Conservation (phyloP, 331 rosid species). For the Acacia pycnantha region DNA sequence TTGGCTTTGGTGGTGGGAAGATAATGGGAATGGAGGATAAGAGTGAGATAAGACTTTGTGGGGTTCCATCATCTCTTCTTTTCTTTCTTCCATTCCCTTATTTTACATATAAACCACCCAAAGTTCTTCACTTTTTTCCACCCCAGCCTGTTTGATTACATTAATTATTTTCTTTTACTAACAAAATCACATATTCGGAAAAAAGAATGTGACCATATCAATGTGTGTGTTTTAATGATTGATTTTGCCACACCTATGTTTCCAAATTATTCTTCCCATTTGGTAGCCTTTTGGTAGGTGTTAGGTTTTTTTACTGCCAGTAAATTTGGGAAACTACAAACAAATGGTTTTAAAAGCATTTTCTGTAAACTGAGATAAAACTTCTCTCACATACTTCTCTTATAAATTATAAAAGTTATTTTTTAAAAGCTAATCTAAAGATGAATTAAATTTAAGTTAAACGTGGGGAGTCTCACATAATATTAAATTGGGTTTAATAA, state of each 20-base stretch:
- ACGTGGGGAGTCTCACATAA: fast-evolving
- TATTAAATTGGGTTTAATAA: too few relatives aligned
- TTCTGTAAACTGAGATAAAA: too few relatives aligned
- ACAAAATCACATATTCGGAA: not conserved
- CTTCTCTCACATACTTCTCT: too few relatives aligned
- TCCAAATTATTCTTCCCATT: not conserved
- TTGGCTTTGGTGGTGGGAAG: constrained; percentile 24
- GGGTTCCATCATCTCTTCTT: constrained; percentile 18
- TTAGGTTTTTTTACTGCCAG: not conserved
- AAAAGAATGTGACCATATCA: not conserved
- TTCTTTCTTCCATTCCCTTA: not conserved
- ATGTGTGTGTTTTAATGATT: not conserved
- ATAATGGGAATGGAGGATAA: constrained; percentile 24
- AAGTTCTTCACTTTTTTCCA: not conserved
- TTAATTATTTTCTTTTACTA: not conserved
- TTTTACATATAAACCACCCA: constrained; percentile 14
- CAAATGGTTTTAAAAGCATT: too few relatives aligned
- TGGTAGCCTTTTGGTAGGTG: not conserved
- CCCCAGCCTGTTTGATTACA: not conserved
- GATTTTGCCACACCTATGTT: not conserved
- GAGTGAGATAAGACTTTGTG: constrained; percentile 26
- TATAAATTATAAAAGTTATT: too few relatives aligned
- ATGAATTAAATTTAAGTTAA: too few relatives aligned
- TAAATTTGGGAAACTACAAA: too few relatives aligned
- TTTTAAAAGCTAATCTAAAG: too few relatives aligned